A percentile compares a stretch with the other conserved stretches of the same genome.
These are phyloP conservation scores for Nepenthes gracilis DNA, from an alignment of 148 eudicot genomes.

Conservation along the genomic window DNA sequence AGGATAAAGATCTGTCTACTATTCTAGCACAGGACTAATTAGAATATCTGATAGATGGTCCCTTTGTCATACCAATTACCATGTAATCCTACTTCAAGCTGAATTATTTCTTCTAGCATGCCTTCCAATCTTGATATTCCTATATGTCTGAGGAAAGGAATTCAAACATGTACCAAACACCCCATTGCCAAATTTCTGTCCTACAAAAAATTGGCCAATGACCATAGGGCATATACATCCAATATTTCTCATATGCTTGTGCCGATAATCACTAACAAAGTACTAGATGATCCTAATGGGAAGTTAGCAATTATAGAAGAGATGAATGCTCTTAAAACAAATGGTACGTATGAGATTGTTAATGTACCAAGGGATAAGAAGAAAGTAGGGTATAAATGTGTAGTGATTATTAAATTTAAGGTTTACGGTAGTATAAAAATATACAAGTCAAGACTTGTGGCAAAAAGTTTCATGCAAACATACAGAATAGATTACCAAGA, in stretches of 20 bases:
- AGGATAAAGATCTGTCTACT: too few species aligned
- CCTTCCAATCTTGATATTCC: constrained; percentile 6
- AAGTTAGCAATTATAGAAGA: background rate
- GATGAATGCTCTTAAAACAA: background rate
- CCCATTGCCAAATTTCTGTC: constrained; percentile 9
- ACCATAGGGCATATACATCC: background rate
- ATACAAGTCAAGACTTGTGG: background rate
- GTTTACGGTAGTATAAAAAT: background rate
- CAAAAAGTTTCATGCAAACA: background rate
- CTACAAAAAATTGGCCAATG: constrained; percentile 1
- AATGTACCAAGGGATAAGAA: background rate
- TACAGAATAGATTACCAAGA: background rate
- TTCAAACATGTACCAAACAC: constrained; percentile 3
- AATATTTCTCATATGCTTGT: background rate
- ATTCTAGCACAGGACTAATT: too few species aligned
- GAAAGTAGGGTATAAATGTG: background rate
- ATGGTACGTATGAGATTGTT: background rate
- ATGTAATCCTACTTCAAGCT: background rate
- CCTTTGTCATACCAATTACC: background rate
- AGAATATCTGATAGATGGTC: background rate
- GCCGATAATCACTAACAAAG: background rate
- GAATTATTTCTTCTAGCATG: background rate
- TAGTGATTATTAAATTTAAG: background rate
- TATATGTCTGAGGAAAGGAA: constrained; percentile 7
- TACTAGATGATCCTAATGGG: background rate